Base-by-base conservation (phyloP, 441 rosid genomes). In the Bocquillonia castaneifolia region DNA sequence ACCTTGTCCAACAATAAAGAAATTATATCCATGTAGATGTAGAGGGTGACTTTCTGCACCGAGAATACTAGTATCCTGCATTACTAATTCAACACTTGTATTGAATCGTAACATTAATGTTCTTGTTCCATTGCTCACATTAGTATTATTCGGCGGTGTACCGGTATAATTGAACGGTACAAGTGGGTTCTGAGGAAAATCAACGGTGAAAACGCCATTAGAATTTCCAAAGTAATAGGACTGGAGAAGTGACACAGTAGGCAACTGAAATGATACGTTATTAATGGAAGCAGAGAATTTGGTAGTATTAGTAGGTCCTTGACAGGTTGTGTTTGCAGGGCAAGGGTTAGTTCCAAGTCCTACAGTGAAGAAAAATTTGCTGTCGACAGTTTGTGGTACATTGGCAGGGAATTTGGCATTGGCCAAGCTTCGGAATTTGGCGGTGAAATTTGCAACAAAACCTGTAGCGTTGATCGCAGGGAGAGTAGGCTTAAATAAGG, bases 21-120 rank as follows among this genome's bases (percentile, higher is more conserved):
- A 84, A 64, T 87, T 85, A 67, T 56, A 84, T n/a, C 96, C 89
- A 74, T 87, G 96, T 37, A 87, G 76, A 72, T 90, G 95, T 3
- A 88, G 60, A 44, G 92, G 97, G 67, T 88, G 97, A 64, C 88
- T 84, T 64, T 90, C 92, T 3, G 84, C 85, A 48, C 91, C 92
- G 39, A 90, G 75, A 50, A 90, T 83, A 64, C 84, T 87, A 1
- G 92, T 88, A 66, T 68, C 95, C 37, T 87, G 97, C 75, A 90
- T 31, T 28, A 88, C 85, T 22, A 90, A 5, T 72, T 90, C 91
- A 51, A 87, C 89, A 31, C 82, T 82, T 17, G 96, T 76, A 59
- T 87, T 85, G 74, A 82, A 89, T 37, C 75, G 74, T 36, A 89
- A 60, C n/a, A 81, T 82, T 64, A 80, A 40, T 2, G 67, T 47